Evolutionary conservation across 192 early-diverging fungal genomes (phyloP), one percentile per base, ranked within the genome.

Genomic region (Coemansia sp.): DNA sequence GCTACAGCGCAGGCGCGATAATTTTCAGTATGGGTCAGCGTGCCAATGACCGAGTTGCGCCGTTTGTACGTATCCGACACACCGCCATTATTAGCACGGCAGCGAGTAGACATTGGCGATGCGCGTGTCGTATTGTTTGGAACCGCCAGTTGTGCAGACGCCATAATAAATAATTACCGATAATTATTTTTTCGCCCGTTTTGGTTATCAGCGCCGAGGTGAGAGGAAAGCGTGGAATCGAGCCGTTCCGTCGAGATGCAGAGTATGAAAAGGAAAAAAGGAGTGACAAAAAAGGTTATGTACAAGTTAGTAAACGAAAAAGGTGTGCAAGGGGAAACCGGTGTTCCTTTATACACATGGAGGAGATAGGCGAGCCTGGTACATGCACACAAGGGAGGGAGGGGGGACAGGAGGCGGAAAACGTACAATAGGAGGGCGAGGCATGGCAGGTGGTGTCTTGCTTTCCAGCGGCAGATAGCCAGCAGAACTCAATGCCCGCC

Each of bases 1-100:
- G 77, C 82, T 74, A 84, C 74, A 35, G 70, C 26, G 16, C 52
- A 55, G 4, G 52, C 52, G 52, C 52, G 52, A 55, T 28, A 52
- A 38, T 28, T 52, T 55, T 42, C 52, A 18, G 55, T 48, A 38
- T 28, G 23, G 21, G 33, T 56, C 14, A 62, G 48, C 7, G 47
- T 63, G 37, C 66, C 67, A 60, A 58, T 64, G 16, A 74, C 62
- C 52, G 76, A 77, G 63, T 77, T 83, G 56, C 76, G 75, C 18
- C 76, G 75, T 43, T 68, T 67, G 53, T 73, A 63, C 28, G 52
- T 55, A 55, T 55, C 52, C 52, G 52, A 55, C 31, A 55, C 52
- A 26, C 52, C 52, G 31, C 52, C 52, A 16, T 28, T 28, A 16
- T 28, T 28, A 16, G 16, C 52, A 55, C 52, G 52, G 28, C 26